Evolutionary conservation across 163 green algal genomes (phyloP), one percentile per base, ranked within the genome.

Genomic region (Prototheca stagnorum): DNA sequence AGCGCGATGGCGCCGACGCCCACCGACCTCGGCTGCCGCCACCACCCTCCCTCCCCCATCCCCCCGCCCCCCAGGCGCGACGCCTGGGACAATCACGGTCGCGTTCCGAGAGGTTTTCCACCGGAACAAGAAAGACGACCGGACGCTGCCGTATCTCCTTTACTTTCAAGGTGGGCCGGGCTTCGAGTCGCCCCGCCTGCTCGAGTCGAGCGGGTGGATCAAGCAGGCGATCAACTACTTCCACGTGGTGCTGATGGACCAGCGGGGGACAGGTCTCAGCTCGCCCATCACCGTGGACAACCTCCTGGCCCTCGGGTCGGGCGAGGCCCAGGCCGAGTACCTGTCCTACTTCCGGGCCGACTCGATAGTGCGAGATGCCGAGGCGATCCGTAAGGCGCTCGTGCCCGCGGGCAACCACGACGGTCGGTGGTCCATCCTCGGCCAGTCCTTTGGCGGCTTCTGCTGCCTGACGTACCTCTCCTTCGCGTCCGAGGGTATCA

Each of bases 401-500:
- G 67, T 90, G 41, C 64, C 69, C 0, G 5, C 37, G 4, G 44
- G 42, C 25, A 56, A 35, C 2, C 47, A 49, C 11, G 67, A 68
- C 15, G 54, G 56, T 21, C 67, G 67, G 20, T 96, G 86, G 88
- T 81, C 56, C 27, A 47, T 95, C 2, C 67, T 98, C 33, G 88
- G 88, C 21, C 88, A 98, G 68, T 88, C 68, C 5, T 98, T 95
- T 68, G 89, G 89, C 22, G 89, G 89, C 36, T 98, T 98, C 72
- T 96, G 86, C 65, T 67, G 51, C 21, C 43, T 81, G 17, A 82
- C 76, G 2, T 98, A 96, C 70, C 80, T 96, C 3, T 86, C 67
- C 7, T 51, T 78, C 17, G 65, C 58, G 8, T 75, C 83, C 1
- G 56, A 90, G 28, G 71, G 79, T 75, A 40, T 96, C 14, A 53